These are phyloP conservation scores for Colletotrichum endophyticum DNA, from an alignment of 2,329 filamentous ascomycete species.

Conservation along the genomic window DNA sequence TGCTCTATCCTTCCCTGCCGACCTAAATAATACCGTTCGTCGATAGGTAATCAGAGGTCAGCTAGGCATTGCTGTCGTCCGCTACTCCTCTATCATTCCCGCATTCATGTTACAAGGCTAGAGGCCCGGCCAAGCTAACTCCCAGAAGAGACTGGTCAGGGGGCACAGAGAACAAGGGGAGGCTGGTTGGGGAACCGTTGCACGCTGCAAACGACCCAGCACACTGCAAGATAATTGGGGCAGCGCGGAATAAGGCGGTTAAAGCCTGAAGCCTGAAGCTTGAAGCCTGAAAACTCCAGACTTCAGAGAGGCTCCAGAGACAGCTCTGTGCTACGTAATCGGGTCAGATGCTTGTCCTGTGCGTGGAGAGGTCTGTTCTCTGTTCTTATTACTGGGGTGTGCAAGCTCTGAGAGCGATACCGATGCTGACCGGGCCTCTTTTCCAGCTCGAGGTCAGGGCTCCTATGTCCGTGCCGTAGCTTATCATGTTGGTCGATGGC, in stretches of 20 bases:
- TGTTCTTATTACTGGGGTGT: not conserved
- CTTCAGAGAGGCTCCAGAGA: not conserved
- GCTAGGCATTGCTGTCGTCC: not conserved
- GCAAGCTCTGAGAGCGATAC: not conserved
- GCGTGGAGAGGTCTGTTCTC: conserved; percentile 10
- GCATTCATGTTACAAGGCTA: conserved; percentile 4
- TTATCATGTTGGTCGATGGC: conserved; percentile 10
- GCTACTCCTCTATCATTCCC: not conserved
- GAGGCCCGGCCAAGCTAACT: not conserved
- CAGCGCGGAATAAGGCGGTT: conserved; percentile 2
- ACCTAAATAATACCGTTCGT: not conserved
- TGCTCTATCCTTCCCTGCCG: not conserved
- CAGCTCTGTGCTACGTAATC: not conserved
- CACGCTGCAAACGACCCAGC: conserved; percentile 5
- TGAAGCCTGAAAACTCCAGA: not conserved
- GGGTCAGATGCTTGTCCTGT: not conserved
- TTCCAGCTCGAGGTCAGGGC: not conserved
- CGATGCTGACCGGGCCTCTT: not conserved
- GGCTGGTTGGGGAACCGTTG: conserved; percentile 14
- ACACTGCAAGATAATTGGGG: not conserved
- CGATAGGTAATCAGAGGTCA: not conserved
- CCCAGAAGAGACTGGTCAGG: conserved; percentile 14
- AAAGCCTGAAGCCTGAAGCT: not conserved
- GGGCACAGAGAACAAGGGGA: conserved; percentile 6
- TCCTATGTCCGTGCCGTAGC: conserved; percentile 8